Conservation (phyloP, 2,329 filamentous ascomycete genomes). For the Lasiodiplodia sp. region DNA sequence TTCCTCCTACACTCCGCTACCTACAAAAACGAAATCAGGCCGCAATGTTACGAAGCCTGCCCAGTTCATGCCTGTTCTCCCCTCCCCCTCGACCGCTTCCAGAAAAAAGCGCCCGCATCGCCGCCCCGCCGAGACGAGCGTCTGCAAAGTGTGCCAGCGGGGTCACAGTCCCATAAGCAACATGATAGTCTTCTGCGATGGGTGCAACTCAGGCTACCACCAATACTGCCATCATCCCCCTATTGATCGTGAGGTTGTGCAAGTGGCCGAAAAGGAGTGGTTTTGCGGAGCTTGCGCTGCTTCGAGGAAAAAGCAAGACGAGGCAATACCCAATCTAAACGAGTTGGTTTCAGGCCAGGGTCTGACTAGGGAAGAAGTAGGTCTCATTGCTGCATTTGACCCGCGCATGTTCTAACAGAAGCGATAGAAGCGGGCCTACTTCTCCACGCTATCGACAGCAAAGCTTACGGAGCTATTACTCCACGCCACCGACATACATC, state of each 20-base stretch:
- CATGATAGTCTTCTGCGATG: constrained; percentile 85
- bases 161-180: constrained; percentile 76
- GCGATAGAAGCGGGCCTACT: constrained; percentile 67
- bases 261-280: constrained; percentile 73
- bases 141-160: constrained; percentile 76
- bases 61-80: constrained; percentile 65
- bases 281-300: constrained; percentile 68
- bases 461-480: constrained; percentile 72
- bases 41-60: constrained; percentile 73
- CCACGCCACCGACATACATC: constrained; percentile 66
- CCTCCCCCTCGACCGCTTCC: constrained; percentile 55
- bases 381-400: constrained; percentile 30
- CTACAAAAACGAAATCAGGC: constrained; percentile 77
- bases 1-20: constrained; percentile 60
- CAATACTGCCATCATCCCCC: constrained; percentile 80
- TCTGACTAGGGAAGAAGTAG: constrained; percentile 53
- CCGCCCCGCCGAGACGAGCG: constrained; percentile 50
- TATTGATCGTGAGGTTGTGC: constrained; percentile 73
- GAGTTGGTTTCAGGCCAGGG: constrained; percentile 49
- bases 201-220: constrained; percentile 81
- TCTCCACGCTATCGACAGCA: constrained; percentile 66
- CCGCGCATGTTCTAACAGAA: constrained; percentile 34
- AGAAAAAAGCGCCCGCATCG: constrained; percentile 53
- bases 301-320: constrained; percentile 42
- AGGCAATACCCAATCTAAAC: constrained; percentile 49